Evolutionary conservation across 257 asterid species (phyloP).

Genomic region (Mitragyna speciosa): DNA sequence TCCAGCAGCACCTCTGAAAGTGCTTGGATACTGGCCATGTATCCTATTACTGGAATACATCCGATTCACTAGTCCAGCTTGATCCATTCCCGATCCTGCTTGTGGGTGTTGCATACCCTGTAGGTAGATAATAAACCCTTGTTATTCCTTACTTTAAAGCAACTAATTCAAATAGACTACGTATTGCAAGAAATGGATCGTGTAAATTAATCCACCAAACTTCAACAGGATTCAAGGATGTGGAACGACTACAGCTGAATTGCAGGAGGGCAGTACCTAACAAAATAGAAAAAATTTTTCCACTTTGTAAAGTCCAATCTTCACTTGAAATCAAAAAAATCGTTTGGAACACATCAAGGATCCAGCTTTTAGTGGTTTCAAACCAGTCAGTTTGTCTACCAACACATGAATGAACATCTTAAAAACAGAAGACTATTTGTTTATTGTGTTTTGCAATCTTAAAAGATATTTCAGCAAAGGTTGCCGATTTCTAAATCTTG

Average conservation of each 20-base stretch:
- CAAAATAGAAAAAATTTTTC: not conserved
- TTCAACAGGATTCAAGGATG: no score
- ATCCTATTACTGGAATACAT: slow-evolving; percentile 32
- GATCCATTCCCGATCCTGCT: slow-evolving; percentile 27
- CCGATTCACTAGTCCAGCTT: slow-evolving; percentile 26
- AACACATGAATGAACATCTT: no score
- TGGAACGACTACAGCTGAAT: not conserved
- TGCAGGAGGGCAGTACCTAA: not conserved
- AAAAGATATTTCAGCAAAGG: not conserved
- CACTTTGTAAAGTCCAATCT: not conserved
- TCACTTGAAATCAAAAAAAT: not conserved
- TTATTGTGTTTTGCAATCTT: no score
- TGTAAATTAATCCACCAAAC: not conserved
- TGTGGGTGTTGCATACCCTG: slow-evolving; percentile 44
- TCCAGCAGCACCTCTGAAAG: slow-evolving; percentile 28
- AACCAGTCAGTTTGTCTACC: no score
- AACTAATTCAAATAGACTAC: not conserved
- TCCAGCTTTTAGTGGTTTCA: no score
- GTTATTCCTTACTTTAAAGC: not conserved
- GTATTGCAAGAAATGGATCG: not conserved
- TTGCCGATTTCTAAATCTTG: not conserved
- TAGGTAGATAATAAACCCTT: slow-evolving; percentile 1
- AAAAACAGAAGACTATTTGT: no score
- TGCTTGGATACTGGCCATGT: slow-evolving; percentile 32
- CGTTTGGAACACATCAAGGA: not conserved